These are phyloP conservation scores for Clonostachys solani DNA, from an alignment of 2,329 filamentous ascomycete species.

Conservation along the genomic window DNA sequence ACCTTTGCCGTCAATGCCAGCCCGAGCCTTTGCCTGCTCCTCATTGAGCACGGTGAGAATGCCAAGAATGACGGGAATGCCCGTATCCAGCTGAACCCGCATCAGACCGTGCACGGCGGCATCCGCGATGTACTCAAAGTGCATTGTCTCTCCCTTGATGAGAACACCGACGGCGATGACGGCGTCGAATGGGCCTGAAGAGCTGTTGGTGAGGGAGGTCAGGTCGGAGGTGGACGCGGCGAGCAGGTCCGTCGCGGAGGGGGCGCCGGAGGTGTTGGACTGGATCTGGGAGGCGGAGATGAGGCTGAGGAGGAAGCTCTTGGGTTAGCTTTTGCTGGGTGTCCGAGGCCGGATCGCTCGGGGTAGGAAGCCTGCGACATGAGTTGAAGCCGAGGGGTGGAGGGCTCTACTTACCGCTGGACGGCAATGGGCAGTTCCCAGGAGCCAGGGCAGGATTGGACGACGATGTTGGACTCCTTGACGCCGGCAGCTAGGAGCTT, in stretches of 20 bases:
- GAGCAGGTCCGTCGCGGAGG: slow-evolving; percentile 73
- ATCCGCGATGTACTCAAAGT: slow-evolving; percentile 98
- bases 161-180: slow-evolving; percentile 93
- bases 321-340: background rate
- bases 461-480: slow-evolving; percentile 79
- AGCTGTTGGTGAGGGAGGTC: slow-evolving; percentile 35
- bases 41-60: slow-evolving; percentile 85
- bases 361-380: slow-evolving; percentile 6
- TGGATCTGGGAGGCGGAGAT: slow-evolving; percentile 86
- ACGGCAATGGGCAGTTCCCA: slow-evolving; percentile 94
- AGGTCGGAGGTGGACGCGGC: slow-evolving; percentile 66
- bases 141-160: slow-evolving; percentile 99
- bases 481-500: slow-evolving; percentile 78
- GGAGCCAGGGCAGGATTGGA: slow-evolving; percentile 86
- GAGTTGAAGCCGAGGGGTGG: background rate
- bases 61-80: slow-evolving; percentile 88
- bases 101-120: slow-evolving; percentile 88
- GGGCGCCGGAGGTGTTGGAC: slow-evolving; percentile 56
- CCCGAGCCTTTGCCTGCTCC: slow-evolving; percentile 80
- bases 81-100: slow-evolving; percentile 86
- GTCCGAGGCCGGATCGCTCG: background rate
- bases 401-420: slow-evolving; percentile 58
- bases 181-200: slow-evolving; percentile 76
- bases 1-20: slow-evolving; percentile 61
- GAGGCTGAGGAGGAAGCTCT: slow-evolving; percentile 47